Evolutionary conservation across 352 stramenopile genomes (phyloP).

Genomic region (Phytophthora ramorum): DNA sequence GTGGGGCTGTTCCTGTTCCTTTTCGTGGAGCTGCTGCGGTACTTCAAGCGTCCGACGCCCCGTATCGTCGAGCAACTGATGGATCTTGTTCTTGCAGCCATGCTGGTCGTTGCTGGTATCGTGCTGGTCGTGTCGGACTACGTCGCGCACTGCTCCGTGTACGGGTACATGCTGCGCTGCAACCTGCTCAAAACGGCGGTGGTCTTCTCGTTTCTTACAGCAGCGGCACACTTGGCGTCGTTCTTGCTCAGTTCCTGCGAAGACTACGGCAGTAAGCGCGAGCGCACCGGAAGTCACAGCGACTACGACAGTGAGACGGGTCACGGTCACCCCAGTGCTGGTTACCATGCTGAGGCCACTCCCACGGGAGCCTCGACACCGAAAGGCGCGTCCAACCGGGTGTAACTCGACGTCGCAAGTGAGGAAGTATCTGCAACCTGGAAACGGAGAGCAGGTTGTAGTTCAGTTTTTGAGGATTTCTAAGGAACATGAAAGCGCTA

Average conservation of each 20-base stretch:
- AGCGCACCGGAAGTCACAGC: slow-evolving; percentile 11
- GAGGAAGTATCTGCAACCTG: not conserved
- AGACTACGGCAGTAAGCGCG: slow-evolving; percentile 6
- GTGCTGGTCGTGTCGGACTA: slow-evolving; percentile 77
- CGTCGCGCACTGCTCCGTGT: slow-evolving; percentile 65
- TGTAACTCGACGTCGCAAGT: slow-evolving; percentile 26
- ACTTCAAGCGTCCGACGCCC: slow-evolving; percentile 47
- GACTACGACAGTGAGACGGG: slow-evolving; percentile 18
- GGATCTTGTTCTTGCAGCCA: slow-evolving; percentile 59
- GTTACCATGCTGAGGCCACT: slow-evolving; percentile 36
- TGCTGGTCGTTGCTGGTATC: slow-evolving; percentile 70
- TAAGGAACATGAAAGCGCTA: slow-evolving; percentile 11
- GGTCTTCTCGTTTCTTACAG: slow-evolving; percentile 74
- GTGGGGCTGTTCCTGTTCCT: slow-evolving; percentile 66
- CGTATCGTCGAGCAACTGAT: slow-evolving; percentile 56
- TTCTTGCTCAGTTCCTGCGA: slow-evolving; percentile 66
- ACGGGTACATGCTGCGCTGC: slow-evolving; percentile 78
- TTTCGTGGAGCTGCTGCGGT: slow-evolving; percentile 46
- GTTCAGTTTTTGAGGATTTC: slow-evolving; percentile 13
- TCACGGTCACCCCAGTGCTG: slow-evolving; percentile 13
- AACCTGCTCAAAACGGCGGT: slow-evolving; percentile 53
- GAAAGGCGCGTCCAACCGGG: slow-evolving; percentile 37
- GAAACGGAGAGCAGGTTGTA: not conserved
- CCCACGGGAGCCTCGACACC: slow-evolving; percentile 25
- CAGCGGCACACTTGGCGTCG: slow-evolving; percentile 54